Evolutionary conservation across 2,329 filamentous ascomycete species (phyloP).

Genomic region (Intubia oerlemansii): DNA sequence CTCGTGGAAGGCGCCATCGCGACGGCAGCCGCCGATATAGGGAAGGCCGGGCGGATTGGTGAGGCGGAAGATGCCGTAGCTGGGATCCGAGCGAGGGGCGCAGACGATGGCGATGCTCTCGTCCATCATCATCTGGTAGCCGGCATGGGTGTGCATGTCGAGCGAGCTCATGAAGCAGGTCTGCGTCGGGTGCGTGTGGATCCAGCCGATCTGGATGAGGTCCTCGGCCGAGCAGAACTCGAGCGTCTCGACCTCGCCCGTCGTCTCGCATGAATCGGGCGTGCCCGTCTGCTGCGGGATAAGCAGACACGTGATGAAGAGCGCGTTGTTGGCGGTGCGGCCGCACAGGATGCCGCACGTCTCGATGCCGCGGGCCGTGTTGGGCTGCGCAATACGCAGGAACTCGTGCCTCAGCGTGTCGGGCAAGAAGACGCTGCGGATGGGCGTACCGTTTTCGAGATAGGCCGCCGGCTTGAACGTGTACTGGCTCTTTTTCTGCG

Average conservation of each 20-base stretch:
- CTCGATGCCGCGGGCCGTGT: slow-evolving; percentile 68
- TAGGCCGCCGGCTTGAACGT: slow-evolving; percentile 73
- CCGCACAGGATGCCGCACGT: slow-evolving; percentile 92
- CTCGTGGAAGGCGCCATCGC: slow-evolving; percentile 69
- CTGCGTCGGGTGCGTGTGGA: slow-evolving; percentile 91
- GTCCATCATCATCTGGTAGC: slow-evolving; percentile 89
- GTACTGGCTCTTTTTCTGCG: slow-evolving; percentile 32
- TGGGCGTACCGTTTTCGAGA: slow-evolving; percentile 69
- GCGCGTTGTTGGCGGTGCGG: slow-evolving; percentile 72
- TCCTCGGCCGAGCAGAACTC: slow-evolving; percentile 77
- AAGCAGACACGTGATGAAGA: slow-evolving; percentile 75
- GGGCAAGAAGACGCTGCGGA: slow-evolving; percentile 77
- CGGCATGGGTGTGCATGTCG: slow-evolving; percentile 81
- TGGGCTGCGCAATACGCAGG: slow-evolving; percentile 48
- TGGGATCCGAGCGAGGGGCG: slow-evolving; percentile 56
- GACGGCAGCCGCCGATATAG: slow-evolving; percentile 59
- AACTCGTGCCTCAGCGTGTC: slow-evolving; percentile 53
- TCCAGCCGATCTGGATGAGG: slow-evolving; percentile 81
- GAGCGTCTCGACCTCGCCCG: slow-evolving; percentile 66
- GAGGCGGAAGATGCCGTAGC: slow-evolving; percentile 78
- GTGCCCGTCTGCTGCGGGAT: slow-evolving; percentile 84
- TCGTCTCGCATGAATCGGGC: slow-evolving; percentile 83
- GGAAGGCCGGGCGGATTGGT: slow-evolving; percentile 83
- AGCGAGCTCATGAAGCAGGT: slow-evolving; percentile 95
- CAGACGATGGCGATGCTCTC: slow-evolving; percentile 96